Evolutionary conservation across 352 stramenopile genomes (phyloP).

Genomic region (Peronospora destructor): DNA sequence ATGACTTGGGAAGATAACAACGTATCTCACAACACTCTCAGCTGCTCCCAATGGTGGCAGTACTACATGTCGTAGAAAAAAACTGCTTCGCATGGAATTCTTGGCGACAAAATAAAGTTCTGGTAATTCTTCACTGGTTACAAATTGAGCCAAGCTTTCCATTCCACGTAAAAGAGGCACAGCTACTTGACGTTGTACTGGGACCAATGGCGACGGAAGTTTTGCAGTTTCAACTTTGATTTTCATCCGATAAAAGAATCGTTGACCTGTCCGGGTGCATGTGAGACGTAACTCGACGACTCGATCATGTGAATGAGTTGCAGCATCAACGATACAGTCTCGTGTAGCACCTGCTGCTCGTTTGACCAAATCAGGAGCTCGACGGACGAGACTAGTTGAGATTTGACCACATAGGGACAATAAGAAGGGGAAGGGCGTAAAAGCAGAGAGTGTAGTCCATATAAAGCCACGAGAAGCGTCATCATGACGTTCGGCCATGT

Average conservation of each 20-base stretch:
- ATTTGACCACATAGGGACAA: constrained; percentile 60
- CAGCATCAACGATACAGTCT: constrained; percentile 55
- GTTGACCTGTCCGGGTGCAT: constrained; percentile 50
- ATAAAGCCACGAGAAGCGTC: constrained; percentile 28
- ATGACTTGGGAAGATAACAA: constrained; percentile 72
- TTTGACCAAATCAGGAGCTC: constrained; percentile 70
- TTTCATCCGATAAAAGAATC: constrained; percentile 68
- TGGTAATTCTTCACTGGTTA: constrained; percentile 74
- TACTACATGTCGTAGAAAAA: constrained; percentile 62
- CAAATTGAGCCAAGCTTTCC: constrained; percentile 67
- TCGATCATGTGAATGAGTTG: constrained; percentile 41
- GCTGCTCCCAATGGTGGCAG: constrained; percentile 55
- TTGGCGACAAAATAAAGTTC: constrained; percentile 85
- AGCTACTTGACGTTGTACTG: constrained; percentile 47
- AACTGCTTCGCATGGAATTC: constrained; percentile 58
- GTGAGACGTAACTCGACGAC: constrained; percentile 57
- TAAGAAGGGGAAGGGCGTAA: constrained; percentile 78
- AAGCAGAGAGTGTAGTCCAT: constrained; percentile 42
- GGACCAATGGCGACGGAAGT: constrained; percentile 43
- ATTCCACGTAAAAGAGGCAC: constrained; percentile 63
- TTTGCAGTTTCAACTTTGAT: constrained; percentile 38
- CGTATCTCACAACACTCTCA: constrained; percentile 61
- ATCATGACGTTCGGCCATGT: constrained; percentile 72
- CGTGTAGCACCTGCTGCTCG: constrained; percentile 53
- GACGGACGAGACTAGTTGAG: constrained; percentile 62